These are phyloP conservation scores for Lodderomyces margitis DNA, from an alignment of 1,139 yeast genomes.

Conservation along the genomic window DNA sequence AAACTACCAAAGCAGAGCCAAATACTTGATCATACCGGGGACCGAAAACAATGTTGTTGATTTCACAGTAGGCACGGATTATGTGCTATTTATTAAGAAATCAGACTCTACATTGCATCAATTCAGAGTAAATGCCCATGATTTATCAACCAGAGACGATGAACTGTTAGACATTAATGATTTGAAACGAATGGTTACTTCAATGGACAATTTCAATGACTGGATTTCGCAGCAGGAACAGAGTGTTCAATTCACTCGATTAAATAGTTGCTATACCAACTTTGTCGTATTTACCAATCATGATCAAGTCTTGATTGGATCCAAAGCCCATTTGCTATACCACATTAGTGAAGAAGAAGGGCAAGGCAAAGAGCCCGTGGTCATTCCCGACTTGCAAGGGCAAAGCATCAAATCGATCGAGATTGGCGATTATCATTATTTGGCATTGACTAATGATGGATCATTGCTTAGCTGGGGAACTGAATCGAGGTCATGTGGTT, in stretches of 20 bases:
- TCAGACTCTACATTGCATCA: conserved; percentile 44
- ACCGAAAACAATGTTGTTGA: conserved; percentile 48
- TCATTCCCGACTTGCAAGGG: conserved; percentile 48
- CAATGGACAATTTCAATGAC: conserved; percentile 24
- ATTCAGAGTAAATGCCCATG: conserved; percentile 31
- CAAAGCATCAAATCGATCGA: conserved; percentile 46
- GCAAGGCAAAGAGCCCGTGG: conserved; percentile 12
- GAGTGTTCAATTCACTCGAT: conserved; percentile 14
- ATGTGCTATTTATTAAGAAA: conserved; percentile 48
- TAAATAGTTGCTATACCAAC: conserved; percentile 30
- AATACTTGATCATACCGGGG: conserved; percentile 40
- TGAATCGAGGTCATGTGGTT: conserved; percentile 64
- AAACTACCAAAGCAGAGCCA: conserved; percentile 26
- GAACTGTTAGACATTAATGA: conserved; percentile 6
- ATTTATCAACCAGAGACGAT: conserved; percentile 12
- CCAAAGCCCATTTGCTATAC: conserved; percentile 12
- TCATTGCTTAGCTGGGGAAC: conserved; percentile 68
- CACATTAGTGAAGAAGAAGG: conserved; percentile 28
- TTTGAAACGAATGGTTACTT: conserved; percentile 11
- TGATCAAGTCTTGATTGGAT: conserved; percentile 17
- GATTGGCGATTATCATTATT: conserved; percentile 71
- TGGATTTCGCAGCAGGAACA: conserved; percentile 23
- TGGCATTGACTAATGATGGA: conserved; percentile 64
- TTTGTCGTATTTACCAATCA: conserved; percentile 35
- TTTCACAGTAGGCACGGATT: conserved; percentile 54